Evolutionary conservation across 1,284 basidiomycete species (phyloP), one percentile per base, ranked within the genome.

Genomic region (Cryptococcus sp.): DNA sequence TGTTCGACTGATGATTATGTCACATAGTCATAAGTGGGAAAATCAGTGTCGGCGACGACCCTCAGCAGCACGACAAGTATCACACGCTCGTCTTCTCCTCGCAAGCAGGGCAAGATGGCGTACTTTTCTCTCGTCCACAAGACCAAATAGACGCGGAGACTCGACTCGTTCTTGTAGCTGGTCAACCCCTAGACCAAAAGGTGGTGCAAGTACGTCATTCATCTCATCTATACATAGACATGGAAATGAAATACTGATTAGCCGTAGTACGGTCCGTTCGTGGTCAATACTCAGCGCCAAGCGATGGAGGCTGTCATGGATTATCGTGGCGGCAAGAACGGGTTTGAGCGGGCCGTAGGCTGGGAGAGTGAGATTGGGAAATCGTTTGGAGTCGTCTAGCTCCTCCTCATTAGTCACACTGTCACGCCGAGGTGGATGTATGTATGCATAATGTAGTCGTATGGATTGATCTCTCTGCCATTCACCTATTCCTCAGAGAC

Each of bases 321-420:
- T 73, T 96, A 89, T 73, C 88, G 87, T 79, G 77, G 79, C 46
- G 87, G 85, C 19, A 79, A 71, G 61, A 96, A 97, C 72, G 94
- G 94, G 0, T 97, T 97, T 73, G 94, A 98, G 78, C 87, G 87
- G 50, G 92, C 91, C 0, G 86, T 87, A 56, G 86, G 83, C 5
- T 97, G 93, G 94, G 84, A 87, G 79, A 91, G 89, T 68, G 82
- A 87, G 73, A 94, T 95, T 69, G 92, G 83, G 7, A 69, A 68
- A 59, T 57, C 23, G 23, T 46, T 58, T 38, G 49, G 29, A 19
- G 29, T 23, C 19, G 41, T 11, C 22, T 44, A 44, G 41, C 29
- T 34, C 8, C 13, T 34, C 8, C 2, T 34, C 29, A 34, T 2
- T 34, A 2, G 5, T 34, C 29, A 34, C 29, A 34, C 13, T 34